Base-by-base conservation (phyloP, 306 rosid genomes). In the Fagus crenata region DNA sequence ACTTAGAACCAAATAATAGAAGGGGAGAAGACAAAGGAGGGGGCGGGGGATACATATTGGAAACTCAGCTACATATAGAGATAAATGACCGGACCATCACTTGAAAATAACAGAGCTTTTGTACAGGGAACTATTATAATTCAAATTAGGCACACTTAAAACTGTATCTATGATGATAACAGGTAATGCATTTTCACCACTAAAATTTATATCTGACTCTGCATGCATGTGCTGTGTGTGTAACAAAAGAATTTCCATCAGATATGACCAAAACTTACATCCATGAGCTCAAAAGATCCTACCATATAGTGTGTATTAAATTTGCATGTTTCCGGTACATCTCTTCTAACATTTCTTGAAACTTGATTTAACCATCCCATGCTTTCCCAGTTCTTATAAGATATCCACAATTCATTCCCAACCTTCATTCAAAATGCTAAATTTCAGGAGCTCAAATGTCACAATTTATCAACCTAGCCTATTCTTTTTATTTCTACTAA, bases 281-380 rank as follows among this genome's bases (percentile, higher is more conserved):
- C 33, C 64, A 7, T 55, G 64, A 58, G 36, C 36, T 58, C 64
- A 58, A 58, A 46, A 22, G 64, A 58, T n/a, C 36, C 64, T 8
- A 58, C 33, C 3, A 2, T 8, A 58, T 58, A 58, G 64, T 7
- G 64, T 28, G 64, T 3, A 58, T 28, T 22, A 6, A 6, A 58
- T 58, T 28, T 28, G 64, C 6, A 58, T 58, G 14, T 7, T 22
- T 22, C 33, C 4, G 3, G 6, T 56, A 22, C 35, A 22, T 56
- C 63, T 56, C 35, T 56, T 31, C 43, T 64, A 36, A 4, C 70
- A 56, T 56, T 56, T 56, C 64, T 46, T 64, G 40, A 64, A 64
- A 64, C 70, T 39, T 36, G 22, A 64, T 33, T 64, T 33, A 39
- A 14, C 70, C 6, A 64, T 1, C 31, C 15, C 43, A 64, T 64